phyloP scores from a whole-genome alignment of 176 grass and related monocot species.

The Carex pumila region DNA sequence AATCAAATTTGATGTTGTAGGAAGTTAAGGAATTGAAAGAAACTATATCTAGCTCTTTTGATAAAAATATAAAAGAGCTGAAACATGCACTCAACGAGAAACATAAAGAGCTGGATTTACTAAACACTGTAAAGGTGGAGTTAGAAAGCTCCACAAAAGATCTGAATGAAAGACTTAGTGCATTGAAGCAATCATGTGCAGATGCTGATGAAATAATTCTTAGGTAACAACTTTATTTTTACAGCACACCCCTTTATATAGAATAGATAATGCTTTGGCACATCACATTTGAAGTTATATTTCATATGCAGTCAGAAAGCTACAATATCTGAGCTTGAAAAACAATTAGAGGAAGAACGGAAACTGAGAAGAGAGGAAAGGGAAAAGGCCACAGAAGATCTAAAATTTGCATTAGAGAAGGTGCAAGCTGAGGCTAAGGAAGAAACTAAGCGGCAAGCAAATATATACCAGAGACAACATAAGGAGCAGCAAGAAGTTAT shows the following conservation, averaged over 20 bases:
- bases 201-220: conserved; percentile 91
- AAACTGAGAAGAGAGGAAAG: conserved; percentile 86
- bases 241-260: neutral
- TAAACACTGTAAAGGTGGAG: conserved; percentile 46
- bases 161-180: conserved; percentile 71
- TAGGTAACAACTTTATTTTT: conserved; percentile 37
- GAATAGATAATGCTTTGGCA: neutral
- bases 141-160: conserved; percentile 65
- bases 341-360: conserved; percentile 74
- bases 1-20: conserved; percentile 45
- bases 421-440: conserved; percentile 56
- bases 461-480: conserved; percentile 64
- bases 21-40: conserved; percentile 81
- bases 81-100: conserved; percentile 51
- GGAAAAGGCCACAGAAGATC: conserved; percentile 62
- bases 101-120: conserved; percentile 53
- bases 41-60: conserved; percentile 44
- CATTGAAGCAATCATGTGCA: conserved; percentile 72
- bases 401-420: conserved; percentile 81
- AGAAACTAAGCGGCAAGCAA: conserved; percentile 63
- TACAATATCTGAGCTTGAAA: conserved; percentile 75
- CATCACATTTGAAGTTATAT: neutral
- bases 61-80: conserved; percentile 70
- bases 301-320: conserved; percentile 68
- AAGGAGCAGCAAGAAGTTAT: conserved; percentile 89